A percentile compares a stretch with the other conserved stretches of the same genome.
These are phyloP conservation scores for Phialocephala subalpina DNA, from an alignment of 2,329 filamentous ascomycete genomes.

Conservation along the genomic window DNA sequence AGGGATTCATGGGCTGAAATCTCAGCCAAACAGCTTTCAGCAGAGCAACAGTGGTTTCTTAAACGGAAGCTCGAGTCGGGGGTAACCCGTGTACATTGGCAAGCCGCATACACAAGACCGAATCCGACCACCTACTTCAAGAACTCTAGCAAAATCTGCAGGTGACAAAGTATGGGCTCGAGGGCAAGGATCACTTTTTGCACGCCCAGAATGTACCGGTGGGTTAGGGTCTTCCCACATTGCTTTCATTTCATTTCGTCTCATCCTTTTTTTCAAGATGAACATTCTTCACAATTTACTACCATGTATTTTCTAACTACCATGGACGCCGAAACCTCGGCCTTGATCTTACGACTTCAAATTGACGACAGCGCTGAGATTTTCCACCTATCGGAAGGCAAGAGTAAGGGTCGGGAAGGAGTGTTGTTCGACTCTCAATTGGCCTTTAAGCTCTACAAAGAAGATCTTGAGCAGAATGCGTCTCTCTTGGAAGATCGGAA, in stretches of 20 bases:
- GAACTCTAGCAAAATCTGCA: slow-evolving; percentile 1
- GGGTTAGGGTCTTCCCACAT: background rate
- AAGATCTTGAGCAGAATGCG: slow-evolving; percentile 26
- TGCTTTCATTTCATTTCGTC: background rate
- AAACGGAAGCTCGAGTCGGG: background rate
- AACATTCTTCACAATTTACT: background rate
- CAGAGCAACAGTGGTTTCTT: background rate
- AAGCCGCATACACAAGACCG: background rate
- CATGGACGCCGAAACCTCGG: slow-evolving; percentile 34
- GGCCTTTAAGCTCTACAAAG: slow-evolving; percentile 22
- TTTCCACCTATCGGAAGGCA: background rate
- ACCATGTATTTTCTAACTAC: background rate
- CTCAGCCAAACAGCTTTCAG: background rate
- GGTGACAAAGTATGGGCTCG: background rate
- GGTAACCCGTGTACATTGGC: background rate
- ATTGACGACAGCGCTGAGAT: slow-evolving; percentile 24
- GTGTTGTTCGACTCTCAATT: slow-evolving; percentile 20
- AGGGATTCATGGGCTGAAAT: background rate
- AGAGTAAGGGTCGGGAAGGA: slow-evolving; percentile 24
- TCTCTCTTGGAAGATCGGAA: slow-evolving; percentile 25
- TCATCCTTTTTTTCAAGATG: background rate
- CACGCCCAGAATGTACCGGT: background rate
- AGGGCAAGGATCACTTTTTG: slow-evolving; percentile 2
- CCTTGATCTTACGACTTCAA: slow-evolving; percentile 37
- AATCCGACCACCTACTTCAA: background rate